Conservation (phyloP, 2,329 filamentous ascomycete genomes). For the Periconia sp. region DNA sequence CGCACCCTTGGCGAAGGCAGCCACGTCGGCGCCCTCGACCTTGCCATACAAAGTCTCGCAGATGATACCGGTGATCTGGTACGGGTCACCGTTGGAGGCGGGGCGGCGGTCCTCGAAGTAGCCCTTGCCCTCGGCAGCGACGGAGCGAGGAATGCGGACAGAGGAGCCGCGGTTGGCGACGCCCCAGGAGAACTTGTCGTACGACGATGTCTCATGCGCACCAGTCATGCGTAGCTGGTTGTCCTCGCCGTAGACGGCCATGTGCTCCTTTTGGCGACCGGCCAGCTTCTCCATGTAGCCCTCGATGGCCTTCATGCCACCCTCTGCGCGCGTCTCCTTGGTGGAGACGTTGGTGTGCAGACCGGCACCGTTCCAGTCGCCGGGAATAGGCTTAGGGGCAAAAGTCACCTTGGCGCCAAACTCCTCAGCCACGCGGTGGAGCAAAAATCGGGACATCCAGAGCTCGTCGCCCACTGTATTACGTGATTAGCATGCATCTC, state of each 20-base stretch:
- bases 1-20: slow-evolving; percentile 43
- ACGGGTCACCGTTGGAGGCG: slow-evolving; percentile 86
- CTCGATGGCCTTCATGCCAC: slow-evolving; percentile 96
- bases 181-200: slow-evolving; percentile 92
- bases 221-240: slow-evolving; percentile 95
- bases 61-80: slow-evolving; percentile 82
- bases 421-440: slow-evolving; percentile 91
- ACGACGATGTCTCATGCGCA: slow-evolving; percentile 89
- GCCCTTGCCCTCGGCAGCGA: slow-evolving; percentile 85
- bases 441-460: slow-evolving; percentile 89
- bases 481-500: slow-evolving; percentile 24
- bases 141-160: slow-evolving; percentile 88
- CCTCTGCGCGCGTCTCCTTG: slow-evolving; percentile 84
- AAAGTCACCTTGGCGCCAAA: slow-evolving; percentile 96
- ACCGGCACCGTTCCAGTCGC: slow-evolving; percentile 96
- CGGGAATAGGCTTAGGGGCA: slow-evolving; percentile 92
- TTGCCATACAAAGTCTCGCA: slow-evolving; percentile 70
- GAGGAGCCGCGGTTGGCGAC: slow-evolving; percentile 95
- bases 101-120: slow-evolving; percentile 79
- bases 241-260: slow-evolving; percentile 92
- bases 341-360: slow-evolving; percentile 95
- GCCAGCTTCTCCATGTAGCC: slow-evolving; percentile 66
- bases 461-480: slow-evolving; percentile 87
- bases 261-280: slow-evolving; percentile 62
- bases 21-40: slow-evolving; percentile 56